These are phyloP conservation scores for Globisporangium spinosum DNA, from an alignment of 352 stramenopile species.

Conservation along the genomic window DNA sequence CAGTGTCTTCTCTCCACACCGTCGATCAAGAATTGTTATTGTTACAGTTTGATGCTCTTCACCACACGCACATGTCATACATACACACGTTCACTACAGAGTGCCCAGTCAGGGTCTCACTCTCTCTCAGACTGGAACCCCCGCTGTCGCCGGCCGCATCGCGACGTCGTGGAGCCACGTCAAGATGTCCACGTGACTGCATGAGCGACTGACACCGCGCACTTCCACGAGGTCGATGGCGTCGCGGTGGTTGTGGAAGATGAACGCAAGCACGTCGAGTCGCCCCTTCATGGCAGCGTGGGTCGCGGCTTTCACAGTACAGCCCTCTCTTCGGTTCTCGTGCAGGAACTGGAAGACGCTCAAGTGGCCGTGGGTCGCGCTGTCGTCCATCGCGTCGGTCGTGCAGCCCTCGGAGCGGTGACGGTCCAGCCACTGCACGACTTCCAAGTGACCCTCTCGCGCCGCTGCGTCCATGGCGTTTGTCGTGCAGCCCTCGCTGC, in stretches of 20 bases:
- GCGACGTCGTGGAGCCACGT: conserved; percentile 11
- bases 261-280: conserved; percentile 10
- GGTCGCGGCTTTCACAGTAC: neutral
- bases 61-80: neutral
- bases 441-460: too few relatives aligned
- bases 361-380: too few relatives aligned
- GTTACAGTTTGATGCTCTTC: neutral
- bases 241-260: conserved; percentile 8
- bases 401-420: too few relatives aligned
- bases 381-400: too few relatives aligned
- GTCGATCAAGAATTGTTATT: neutral
- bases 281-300: conserved; percentile 6
- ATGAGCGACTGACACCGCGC: neutral
- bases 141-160: neutral
- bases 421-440: too few relatives aligned
- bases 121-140: neutral
- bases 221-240: conserved; percentile 13
- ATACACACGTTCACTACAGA: neutral
- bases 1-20: too few relatives aligned
- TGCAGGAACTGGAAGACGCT: too few relatives aligned
- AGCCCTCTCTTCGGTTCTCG: too few relatives aligned
- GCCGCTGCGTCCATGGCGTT: too few relatives aligned
- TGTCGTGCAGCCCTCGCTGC: too few relatives aligned
- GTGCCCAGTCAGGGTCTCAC: neutral
- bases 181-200: conserved; percentile 6